Evolutionary conservation across 345 rosid genomes (phyloP), one percentile per base, ranked within the genome.

Genomic region (Capsella bursapastoris): DNA sequence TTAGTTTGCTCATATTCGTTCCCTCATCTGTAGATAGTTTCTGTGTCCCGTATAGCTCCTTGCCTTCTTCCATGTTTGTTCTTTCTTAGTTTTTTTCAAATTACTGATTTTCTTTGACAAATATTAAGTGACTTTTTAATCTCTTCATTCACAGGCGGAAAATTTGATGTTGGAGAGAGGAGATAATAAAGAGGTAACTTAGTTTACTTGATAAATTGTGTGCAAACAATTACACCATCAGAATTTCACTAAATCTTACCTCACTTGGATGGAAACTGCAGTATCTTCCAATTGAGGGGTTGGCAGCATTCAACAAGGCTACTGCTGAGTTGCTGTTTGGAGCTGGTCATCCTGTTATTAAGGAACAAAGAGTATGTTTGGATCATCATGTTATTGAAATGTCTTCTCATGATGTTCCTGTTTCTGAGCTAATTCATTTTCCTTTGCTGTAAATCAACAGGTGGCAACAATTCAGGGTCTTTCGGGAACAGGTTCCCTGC

Each of bases 231-330:
- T 9, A 60, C 2, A 31, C 48, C n/a, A 44, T 3, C 28, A 14
- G 3, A 12, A 37, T 34, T 14, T 81, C n/a, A 11, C 2, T 45
- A 37, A 48, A 44, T 14, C 68, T 73, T 0, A 66, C 43, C 11
- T 0, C n/a, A 25, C 18, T 57, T 75, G 72, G 18, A 59, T 73
- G 72, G 50, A 15, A 65, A 60, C n/a, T 86, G 77, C 82, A 95
- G 99, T 95, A 95, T 82, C 96, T 95, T 4, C 90, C 99, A 14
- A 95, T 95, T n/a, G 97, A 95, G 81, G 99, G 99, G n/a, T 73
- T 95, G 86, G 97, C 89, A 4, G 87, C 92, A 63, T 95, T 95
- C 81, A 95, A 92, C 66, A 92, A 89, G 81, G 96, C 77, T 64
- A 95, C 99, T 43, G 99, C 97, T 5, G 97, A 92, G 79, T 81